These are phyloP conservation scores for Penicillium sclerotigenum DNA, from an alignment of 2,329 filamentous ascomycete genomes.

Conservation along the genomic window DNA sequence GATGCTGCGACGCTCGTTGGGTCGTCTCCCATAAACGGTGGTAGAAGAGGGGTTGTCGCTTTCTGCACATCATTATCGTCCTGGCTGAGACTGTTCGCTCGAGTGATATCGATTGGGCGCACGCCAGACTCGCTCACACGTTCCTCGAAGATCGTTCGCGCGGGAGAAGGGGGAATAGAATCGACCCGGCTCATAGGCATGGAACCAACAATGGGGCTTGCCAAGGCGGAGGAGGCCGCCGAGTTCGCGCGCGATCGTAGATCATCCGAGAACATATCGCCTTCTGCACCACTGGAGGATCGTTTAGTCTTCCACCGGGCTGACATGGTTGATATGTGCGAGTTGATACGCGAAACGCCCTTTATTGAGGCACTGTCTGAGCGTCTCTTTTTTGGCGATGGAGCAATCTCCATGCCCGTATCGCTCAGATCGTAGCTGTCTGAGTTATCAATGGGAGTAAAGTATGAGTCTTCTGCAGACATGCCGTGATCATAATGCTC, in stretches of 20 bases:
- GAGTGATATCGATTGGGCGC: constrained; percentile 52
- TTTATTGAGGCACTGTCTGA: constrained; percentile 48
- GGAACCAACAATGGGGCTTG: constrained; percentile 35
- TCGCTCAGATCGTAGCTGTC: constrained; percentile 52
- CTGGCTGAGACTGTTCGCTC: constrained; percentile 49
- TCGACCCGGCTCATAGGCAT: constrained; percentile 46
- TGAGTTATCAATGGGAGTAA: constrained; percentile 28
- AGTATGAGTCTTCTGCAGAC: constrained; percentile 31
- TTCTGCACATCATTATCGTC: constrained; percentile 58
- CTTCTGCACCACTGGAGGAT: constrained; percentile 33
- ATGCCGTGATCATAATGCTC: constrained; percentile 38
- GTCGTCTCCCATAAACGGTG: constrained; percentile 68
- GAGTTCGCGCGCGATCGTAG: constrained; percentile 44
- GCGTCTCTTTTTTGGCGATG: constrained; percentile 54
- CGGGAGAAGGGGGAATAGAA: constrained; percentile 59
- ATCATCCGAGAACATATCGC: constrained; percentile 30
- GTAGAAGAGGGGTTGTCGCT: constrained; percentile 79
- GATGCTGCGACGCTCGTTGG: constrained; percentile 50
- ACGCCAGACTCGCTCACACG: constrained; percentile 48
- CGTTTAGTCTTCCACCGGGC: constrained; percentile 39
- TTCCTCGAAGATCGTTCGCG: constrained; percentile 62
- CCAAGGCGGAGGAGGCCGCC: constrained; percentile 37
- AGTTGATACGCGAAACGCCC: constrained; percentile 62
- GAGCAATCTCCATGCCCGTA: constrained; percentile 60
- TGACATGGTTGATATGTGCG: constrained; percentile 73